Base-by-base conservation (phyloP, 2,329 filamentous ascomycete genomes). In the Microcyclospora tardicrescens region DNA sequence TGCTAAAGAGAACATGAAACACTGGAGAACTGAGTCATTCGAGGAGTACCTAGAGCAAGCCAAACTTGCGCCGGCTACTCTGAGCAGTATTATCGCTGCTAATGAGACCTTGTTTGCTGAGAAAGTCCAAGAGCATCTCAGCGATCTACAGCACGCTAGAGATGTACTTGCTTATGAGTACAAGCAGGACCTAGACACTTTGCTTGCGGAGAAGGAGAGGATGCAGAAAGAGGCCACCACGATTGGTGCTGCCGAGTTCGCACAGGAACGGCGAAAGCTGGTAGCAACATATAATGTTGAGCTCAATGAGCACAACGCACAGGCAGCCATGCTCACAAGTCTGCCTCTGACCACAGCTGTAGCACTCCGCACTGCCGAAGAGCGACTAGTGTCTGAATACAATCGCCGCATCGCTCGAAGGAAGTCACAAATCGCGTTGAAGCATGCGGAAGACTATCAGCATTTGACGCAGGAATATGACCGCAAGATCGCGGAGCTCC, bases 51-150 rank as follows among this genome's bases (percentile, higher is more conserved):
- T 59, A 9, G 45, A 50, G n/a, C 48, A 53, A 29, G 53, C 57
- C 12, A 46, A 57, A 32, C 38, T 48, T 4, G 57, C 60, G 33
- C 50, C 58, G 6, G 56, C 52, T 3, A 54, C 59, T 33, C 52
- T 59, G 3, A 56, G 56, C 10, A 55, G 47, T 29, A 53, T 55
- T 24, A 59, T 60, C 37, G 55, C 45, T 13, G 54, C 53, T 15
- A 59, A 58, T 33, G 58, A 61, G 38, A 45, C 48, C 5, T 46
- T 59, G 1, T 60, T 60, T 32, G 51, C 53, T 10, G 46, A 49
- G 31, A 60, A 59, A 46, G 59, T 60, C 11, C 47, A 53, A 28
- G 55, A 60, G 48, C 58, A 60, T 38, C 53, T 59, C n/a, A 53
- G 54, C 10, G 56, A 54, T 33, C 35, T 61, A 28, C 57, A 61